Evolutionary conservation across 2,329 filamentous ascomycete genomes (phyloP), one percentile per base, ranked within the genome.

Genomic region (Phaeosphaeriaceae sp.): DNA sequence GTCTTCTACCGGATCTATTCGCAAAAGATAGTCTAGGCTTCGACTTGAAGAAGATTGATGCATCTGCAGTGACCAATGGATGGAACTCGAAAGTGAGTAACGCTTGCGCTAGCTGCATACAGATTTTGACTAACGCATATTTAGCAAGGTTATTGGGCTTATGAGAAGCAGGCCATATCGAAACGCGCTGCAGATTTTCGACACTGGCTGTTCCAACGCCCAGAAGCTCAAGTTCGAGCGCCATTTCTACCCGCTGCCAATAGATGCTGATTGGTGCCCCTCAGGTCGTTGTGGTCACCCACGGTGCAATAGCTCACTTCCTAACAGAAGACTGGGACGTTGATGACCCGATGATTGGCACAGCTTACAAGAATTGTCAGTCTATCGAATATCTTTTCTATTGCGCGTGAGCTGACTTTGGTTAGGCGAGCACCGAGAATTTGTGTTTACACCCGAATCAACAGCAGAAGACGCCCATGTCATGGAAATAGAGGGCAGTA

Each of bases 291-390:
- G 83, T 93, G 1, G 92, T 96, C 8, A 90, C 92, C 2, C 93
- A 97, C 70, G 93, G 93, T 1, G 91, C 91, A 0, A 91, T 94
- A 67, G 75, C 97, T 69, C 93, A 97, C 76, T 96, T 92, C 70
- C 80, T 97, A 63, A 95, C 92, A 0, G 87, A 93, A 66, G 93
- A 97, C 70, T 96, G 89, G 87, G 64, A 72, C 43, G 71, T 71
- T 13, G 65, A 59, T 13, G 68, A 75, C 49, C 68, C 72, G 0
- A 71, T 75, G 70, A 67, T 60, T 1, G 63, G 68, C 30, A 75
- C 68, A 13, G 70, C 73, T 23, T 78, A 72, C 58, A 55, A 65
- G 11, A 77, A 78, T 51, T 77, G 76, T 69, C 28, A 6, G 46
- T 26, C 10, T 42, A 17, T 7, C 15, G 5, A n/a, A n/a, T n/a